Base-by-base conservation (phyloP, 352 stramenopile species). In the Elongisporangium undulatum region DNA sequence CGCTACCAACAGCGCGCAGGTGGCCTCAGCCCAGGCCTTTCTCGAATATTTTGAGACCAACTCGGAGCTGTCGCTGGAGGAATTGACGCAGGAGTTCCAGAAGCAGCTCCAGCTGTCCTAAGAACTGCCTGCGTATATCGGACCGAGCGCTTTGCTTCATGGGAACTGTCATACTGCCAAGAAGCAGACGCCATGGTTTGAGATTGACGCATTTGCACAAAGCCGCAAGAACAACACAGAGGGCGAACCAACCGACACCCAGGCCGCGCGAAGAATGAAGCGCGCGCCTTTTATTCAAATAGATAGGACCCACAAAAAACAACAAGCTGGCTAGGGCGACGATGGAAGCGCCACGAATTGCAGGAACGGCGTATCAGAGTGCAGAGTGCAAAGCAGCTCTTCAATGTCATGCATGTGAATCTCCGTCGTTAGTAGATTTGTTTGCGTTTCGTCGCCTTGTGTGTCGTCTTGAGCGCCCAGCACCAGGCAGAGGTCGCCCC, bases 11-110 rank as follows among this genome's bases (percentile, higher is more conserved):
- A 24, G 16, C 0, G 41, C 50, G 9, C 58, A 71, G 53, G 76
- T 73, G 6, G 70, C 67, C 1, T 70, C 72, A 13, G 82, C 79
- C 49, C 79, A 90, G 65, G 76, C 75, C 13, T 92, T 92, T 62
- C 56, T 92, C 38, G 79, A 88, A 22, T 92, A 79, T 51, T 82
- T 88, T 53, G 70, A 89, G 61, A 75, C 75, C 55, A 87, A 92
- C 57, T 77, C 75, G n/a, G 72, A 85, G 65, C 62, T 82, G 52
- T 79, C 76, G 39, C 71, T 92, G 20, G 82, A 89, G 53, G 78
- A 89, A 56, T 63, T 92, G 50, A 89, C 75, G 48, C 72, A 82
- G 58, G 82, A 92, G 70, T 92, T 92, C 58, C 68, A 89, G 57
- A 77, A 82, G 57, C 77, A 79, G 69, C 72, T 90, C 58, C 72